Conservation (phyloP, 192 early-diverging fungal genomes). For the Coemansia sp. region DNA sequence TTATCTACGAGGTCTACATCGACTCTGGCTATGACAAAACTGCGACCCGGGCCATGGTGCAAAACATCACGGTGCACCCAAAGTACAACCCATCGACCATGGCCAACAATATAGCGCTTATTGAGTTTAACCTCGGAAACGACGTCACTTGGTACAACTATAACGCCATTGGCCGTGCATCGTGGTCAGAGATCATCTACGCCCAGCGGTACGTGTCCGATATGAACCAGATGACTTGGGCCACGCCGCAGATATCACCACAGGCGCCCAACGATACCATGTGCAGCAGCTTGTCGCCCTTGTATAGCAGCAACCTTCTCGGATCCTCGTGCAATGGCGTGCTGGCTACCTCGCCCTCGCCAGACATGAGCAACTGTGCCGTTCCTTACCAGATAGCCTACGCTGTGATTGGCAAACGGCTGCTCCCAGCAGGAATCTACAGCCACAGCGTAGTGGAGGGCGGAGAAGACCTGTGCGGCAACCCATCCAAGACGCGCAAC, state of each 20-base stretch:
- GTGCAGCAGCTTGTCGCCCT: constrained; percentile 13
- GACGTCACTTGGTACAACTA: constrained; percentile 16
- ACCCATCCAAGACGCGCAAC: constrained; percentile 3
- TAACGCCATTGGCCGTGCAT: constrained; percentile 4
- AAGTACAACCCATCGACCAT: constrained; percentile 10
- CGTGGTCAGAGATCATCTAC: constrained; percentile 20
- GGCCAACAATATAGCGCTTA: constrained; percentile 36
- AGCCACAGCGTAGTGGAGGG: constrained; percentile 19
- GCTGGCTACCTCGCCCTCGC: not conserved
- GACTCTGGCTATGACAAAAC: not conserved
- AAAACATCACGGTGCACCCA: constrained; percentile 26
- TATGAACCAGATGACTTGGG: constrained; percentile 11
- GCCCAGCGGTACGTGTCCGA: constrained; percentile 12
- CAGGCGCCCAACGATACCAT: not conserved
- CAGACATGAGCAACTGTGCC: constrained; percentile 7
- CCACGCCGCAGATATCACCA: not conserved
- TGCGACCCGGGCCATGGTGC: not conserved
- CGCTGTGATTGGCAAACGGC: not conserved
- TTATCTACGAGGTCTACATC: constrained; percentile 12
- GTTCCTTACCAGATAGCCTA: constrained; percentile 21
- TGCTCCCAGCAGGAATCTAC: constrained; percentile 23
- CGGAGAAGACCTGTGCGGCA: constrained; percentile 22
- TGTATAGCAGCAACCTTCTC: constrained; percentile 20
- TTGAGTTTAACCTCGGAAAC: constrained; percentile 17
- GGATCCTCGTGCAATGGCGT: constrained; percentile 12